Evolutionary conservation across 164 flowering plant genomes (phyloP).

Genomic region (Cinnamomum chago): DNA sequence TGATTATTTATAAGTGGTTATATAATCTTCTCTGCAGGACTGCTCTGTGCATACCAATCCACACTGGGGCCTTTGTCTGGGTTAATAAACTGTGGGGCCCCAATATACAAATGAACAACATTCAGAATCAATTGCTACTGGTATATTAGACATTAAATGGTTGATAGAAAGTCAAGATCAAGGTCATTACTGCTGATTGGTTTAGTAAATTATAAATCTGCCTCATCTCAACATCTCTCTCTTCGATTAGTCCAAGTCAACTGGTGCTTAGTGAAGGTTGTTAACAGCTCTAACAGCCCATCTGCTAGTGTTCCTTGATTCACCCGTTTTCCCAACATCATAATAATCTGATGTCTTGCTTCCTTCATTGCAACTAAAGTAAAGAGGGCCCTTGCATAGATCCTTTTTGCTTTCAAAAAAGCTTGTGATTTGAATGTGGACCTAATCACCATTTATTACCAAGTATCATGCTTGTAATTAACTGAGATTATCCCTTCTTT

Average conservation of each 20-base stretch:
- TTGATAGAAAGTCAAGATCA: not conserved
- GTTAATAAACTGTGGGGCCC: too few species aligned
- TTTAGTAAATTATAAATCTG: too few species aligned
- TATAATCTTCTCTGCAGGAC: too few species aligned
- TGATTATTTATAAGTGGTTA: too few species aligned
- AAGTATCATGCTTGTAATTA: not conserved
- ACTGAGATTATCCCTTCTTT: not conserved
- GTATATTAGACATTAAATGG: not conserved
- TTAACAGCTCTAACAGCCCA: not conserved
- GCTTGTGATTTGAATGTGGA: not conserved
- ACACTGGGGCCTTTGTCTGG: too few species aligned
- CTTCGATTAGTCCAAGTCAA: not conserved
- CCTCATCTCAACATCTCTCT: not conserved
- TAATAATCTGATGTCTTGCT: not conserved
- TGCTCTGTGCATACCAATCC: too few species aligned
- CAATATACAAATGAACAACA: too few species aligned
- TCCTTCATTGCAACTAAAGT: not conserved
- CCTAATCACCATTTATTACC: not conserved
- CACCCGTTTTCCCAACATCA: not conserved
- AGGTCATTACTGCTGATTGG: not conserved
- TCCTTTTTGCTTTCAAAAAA: not conserved
- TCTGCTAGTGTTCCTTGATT: constrained; percentile 1
- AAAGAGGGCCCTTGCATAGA: not conserved
- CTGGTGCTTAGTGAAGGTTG: not conserved
- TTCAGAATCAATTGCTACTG: not conserved